Conservation (phyloP, 2,329 filamentous ascomycete species). For the Claviceps purpurea region DNA sequence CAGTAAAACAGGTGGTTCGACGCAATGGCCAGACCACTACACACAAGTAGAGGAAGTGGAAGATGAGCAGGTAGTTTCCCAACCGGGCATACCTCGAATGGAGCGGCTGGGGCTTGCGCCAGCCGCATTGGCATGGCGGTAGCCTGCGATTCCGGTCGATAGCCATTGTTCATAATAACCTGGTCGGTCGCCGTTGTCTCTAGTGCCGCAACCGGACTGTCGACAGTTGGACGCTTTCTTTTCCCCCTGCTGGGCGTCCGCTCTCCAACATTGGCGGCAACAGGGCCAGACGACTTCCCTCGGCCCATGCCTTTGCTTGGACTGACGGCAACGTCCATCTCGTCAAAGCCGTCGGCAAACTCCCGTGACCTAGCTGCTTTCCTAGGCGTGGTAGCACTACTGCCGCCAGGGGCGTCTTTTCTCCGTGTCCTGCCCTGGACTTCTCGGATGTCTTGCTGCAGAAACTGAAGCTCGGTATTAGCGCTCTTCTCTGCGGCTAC, state of each 20-base stretch:
- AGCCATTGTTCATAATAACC: slow-evolving; percentile 21
- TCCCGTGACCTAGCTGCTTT: slow-evolving; percentile 41
- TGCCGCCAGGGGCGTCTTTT: slow-evolving; percentile 23
- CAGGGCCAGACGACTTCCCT: slow-evolving; percentile 26
- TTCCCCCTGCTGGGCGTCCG: slow-evolving; percentile 55
- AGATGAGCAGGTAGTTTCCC: not conserved
- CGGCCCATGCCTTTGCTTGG: slow-evolving; percentile 36
- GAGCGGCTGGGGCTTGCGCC: slow-evolving; percentile 14
- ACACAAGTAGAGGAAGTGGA: not conserved
- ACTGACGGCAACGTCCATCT: slow-evolving; percentile 42
- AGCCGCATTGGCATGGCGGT: slow-evolving; percentile 11
- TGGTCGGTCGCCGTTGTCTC: slow-evolving; percentile 37
- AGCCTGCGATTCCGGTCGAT: slow-evolving; percentile 6
- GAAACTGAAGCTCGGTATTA: slow-evolving; percentile 58
- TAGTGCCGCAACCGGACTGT: slow-evolving; percentile 53
- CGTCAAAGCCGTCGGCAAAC: slow-evolving; percentile 65
- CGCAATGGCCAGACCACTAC: not conserved
- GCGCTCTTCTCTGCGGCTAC: slow-evolving; percentile 50
- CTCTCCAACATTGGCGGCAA: slow-evolving; percentile 32
- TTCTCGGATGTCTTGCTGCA: slow-evolving; percentile 57
- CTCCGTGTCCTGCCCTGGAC: slow-evolving; percentile 34
- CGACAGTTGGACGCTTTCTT: slow-evolving; percentile 50
- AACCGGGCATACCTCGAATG: slow-evolving; percentile 31
- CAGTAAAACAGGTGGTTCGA: not conserved
- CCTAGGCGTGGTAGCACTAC: slow-evolving; percentile 41